Evolutionary conservation across 768 basidiomycete species (phyloP).

Genomic region (Cyclocybe aegerita): DNA sequence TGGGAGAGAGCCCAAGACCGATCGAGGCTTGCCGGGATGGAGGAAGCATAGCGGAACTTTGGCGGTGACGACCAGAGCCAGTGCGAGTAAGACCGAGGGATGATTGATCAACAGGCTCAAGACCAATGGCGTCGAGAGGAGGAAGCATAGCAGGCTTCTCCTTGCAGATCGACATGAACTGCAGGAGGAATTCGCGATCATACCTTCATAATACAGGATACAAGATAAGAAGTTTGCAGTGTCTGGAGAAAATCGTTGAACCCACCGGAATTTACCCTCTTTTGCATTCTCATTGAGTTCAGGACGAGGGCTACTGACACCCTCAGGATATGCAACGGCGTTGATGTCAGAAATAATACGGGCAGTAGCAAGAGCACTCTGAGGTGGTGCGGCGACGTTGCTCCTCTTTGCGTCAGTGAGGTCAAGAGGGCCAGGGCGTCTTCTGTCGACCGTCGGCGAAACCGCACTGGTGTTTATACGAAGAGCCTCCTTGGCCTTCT

Average conservation of each 20-base stretch:
- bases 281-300: slow-evolving; percentile 84
- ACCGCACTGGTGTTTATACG: slow-evolving; percentile 64
- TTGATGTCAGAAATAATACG: slow-evolving; percentile 82
- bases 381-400: slow-evolving; percentile 43
- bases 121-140: slow-evolving; percentile 86
- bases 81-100: slow-evolving; percentile 54
- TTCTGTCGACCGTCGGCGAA: slow-evolving; percentile 36
- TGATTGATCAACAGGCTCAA: slow-evolving; percentile 71
- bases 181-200: slow-evolving; percentile 95
- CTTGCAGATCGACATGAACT: slow-evolving; percentile 93
- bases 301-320: slow-evolving; percentile 75
- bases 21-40: slow-evolving; percentile 47
- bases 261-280: slow-evolving; percentile 87
- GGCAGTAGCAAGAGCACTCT: slow-evolving; percentile 77
- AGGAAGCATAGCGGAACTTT: slow-evolving; percentile 37
- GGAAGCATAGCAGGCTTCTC: slow-evolving; percentile 93
- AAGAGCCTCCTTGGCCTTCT: slow-evolving; percentile 52
- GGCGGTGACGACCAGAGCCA: slow-evolving; percentile 62
- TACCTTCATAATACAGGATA: slow-evolving; percentile 52
- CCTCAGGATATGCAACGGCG: slow-evolving; percentile 77
- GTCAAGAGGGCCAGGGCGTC: slow-evolving; percentile 74
- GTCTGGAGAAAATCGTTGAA: not conserved
- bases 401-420: slow-evolving; percentile 51
- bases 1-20: slow-evolving; percentile 35
- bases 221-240: not conserved